Evolutionary conservation across 1,139 yeast species (phyloP), one percentile per base, ranked within the genome.

Genomic region (Geotrichum phurueaensis): DNA sequence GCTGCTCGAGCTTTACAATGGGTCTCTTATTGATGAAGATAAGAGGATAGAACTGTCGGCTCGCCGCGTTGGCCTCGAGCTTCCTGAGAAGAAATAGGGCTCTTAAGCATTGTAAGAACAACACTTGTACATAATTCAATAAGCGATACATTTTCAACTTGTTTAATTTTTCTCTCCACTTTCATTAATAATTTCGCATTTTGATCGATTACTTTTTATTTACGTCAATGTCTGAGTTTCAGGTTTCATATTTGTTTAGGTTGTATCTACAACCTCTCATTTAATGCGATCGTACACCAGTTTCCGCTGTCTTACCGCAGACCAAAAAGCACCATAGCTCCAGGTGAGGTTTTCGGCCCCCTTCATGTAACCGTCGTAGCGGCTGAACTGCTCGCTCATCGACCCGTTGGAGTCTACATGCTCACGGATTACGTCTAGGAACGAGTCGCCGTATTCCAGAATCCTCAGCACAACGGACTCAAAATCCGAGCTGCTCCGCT

Each of bases 291-390:
- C 49, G 51, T 55, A 55, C 18, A 39, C 27, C 10, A 55, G 15
- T 18, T 31, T 25, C 20, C 74, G 66, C 58, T 69, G 72, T 71
- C 89, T 79, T 59, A 81, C 76, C 2, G 94, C 84, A 66, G 83
- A 81, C 85, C 89, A 86, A 60, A 88, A 83, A 1, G 96, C 82
- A 51, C 92, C 84, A 72, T 89, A 89, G 65, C 96, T 87, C 99
- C 99, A 94, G 5, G 97, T 91, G 69, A 94, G 81, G 67, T 89
- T 83, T 60, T 77, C 75, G 0, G 98, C 98, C 2, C 99, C 99
- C 73, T 85, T 87, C 87, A 90, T 84, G 71, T 73, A 89, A 0
- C 99, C 99, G 53, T 81, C 83, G 67, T 84, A 81, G 68, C 83
- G 84, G 75, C 88, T 89, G 72, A 89, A 89, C 70, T 94, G 97